Evolutionary conservation across 2,329 filamentous ascomycete species (phyloP), one percentile per base, ranked within the genome.

Genomic region (Dactylellina parvicollis): DNA sequence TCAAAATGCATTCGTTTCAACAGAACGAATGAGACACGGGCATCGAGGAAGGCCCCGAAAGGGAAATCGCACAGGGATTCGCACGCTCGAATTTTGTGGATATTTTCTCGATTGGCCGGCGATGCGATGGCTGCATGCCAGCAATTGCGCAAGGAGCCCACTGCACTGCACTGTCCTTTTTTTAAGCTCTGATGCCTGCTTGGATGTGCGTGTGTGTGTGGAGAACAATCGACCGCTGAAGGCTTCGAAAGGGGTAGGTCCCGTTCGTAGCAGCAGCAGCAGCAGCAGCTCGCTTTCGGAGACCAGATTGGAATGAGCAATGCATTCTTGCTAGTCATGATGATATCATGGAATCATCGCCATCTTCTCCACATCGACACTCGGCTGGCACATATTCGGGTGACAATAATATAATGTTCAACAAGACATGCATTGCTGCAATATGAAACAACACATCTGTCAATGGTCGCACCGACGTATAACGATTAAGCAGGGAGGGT

Each of bases 41-140:
- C 50, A 57, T 66, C 50, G 32, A 30, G 42, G 34, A 46, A 34
- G 28, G 47, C 18, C 50, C 50, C 12, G 28, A 66, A 57, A 30
- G 32, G 61, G 61, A 49, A 55, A 57, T 66, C 28, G 28, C 28
- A 66, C 50, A 57, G 54, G 61, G 60, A 49, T 65, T 38, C 16
- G 36, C 5, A 40, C 47, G 38, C 60, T 26, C 26, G 40, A 26
- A 44, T 47, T 22, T 54, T 54, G 36, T 54, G 49, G 49, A 56
- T 34, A 46, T 49, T 56, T 52, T 46, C 46, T 67, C 52, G 46
- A 69, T 69, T 69, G 64, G 64, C 55, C 49, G 28, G 55, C 54
- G 55, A 69, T 40, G 46, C 55, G 64, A 69, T 55, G 55, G 46
- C 49, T 69, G 36, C 55, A 60, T 57, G 42, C 52, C 34, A 24